A percentile compares a stretch with the other conserved stretches of the same genome.
Evolutionary conservation across 768 basidiomycete genomes (phyloP).

Genomic region (Tubosaeta sp.): DNA sequence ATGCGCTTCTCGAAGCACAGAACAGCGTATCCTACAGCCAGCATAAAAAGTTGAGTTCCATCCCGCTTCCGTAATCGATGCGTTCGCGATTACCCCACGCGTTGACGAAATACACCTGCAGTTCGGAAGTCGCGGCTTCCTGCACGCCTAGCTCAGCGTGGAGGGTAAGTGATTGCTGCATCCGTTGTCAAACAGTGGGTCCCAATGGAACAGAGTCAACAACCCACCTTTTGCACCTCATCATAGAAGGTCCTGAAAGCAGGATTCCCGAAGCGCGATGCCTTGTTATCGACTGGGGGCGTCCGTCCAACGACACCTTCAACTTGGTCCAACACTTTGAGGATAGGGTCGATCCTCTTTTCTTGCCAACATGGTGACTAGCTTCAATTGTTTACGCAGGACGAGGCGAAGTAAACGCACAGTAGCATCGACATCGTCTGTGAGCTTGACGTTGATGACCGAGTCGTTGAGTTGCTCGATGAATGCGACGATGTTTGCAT

Average conservation of each 20-base stretch:
- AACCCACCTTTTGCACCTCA: slow-evolving; percentile 59
- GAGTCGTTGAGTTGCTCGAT: slow-evolving; percentile 72
- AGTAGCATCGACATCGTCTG: slow-evolving; percentile 54
- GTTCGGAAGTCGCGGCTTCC: slow-evolving; percentile 55
- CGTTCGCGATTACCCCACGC: slow-evolving; percentile 88
- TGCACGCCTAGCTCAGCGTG: slow-evolving; percentile 63
- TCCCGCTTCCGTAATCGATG: slow-evolving; percentile 99
- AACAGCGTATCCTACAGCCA: slow-evolving; percentile 68
- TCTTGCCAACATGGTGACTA: slow-evolving; percentile 5
- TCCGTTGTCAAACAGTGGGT: background rate
- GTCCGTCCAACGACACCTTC: slow-evolving; percentile 62
- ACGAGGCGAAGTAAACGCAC: slow-evolving; percentile 40
- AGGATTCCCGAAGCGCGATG: slow-evolving; percentile 95
- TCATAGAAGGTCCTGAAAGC: slow-evolving; percentile 94
- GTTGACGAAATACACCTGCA: slow-evolving; percentile 78
- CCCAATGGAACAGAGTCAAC: background rate
- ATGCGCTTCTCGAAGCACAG: background rate
- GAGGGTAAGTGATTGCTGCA: slow-evolving; percentile 49
- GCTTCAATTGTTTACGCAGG: background rate
- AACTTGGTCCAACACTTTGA: slow-evolving; percentile 62
- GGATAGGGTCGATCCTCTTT: slow-evolving; percentile 61
- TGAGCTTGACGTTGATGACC: slow-evolving; percentile 73
- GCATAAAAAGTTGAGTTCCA: slow-evolving; percentile 97
- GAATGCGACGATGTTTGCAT: slow-evolving; percentile 62
- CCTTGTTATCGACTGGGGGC: slow-evolving; percentile 85